A percentile compares a stretch with the other conserved stretches of the same genome.
Evolutionary conservation across 148 eudicot species (phyloP).

Genomic region (Cornus controversa): DNA sequence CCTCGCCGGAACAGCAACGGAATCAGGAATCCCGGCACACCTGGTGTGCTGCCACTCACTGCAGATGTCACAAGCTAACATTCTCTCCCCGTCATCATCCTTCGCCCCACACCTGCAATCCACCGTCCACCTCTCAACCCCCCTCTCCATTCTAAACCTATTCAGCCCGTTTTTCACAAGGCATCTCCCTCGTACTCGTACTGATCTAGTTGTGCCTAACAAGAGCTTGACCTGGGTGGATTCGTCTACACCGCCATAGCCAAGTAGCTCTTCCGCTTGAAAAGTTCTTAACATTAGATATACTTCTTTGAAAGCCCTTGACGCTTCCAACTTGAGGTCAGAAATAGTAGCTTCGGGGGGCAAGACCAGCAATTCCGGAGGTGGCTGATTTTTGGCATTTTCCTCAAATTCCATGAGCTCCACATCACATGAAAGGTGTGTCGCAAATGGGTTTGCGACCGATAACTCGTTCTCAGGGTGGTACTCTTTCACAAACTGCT

Average conservation of each 20-base stretch:
- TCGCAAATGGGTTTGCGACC: constrained; percentile 21
- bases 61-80: constrained; percentile 84
- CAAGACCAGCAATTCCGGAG: constrained; percentile 61
- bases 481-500: constrained; percentile 88
- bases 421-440: constrained; percentile 57
- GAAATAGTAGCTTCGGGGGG: constrained; percentile 59
- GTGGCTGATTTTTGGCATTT: constrained; percentile 42
- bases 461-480: constrained; percentile 36
- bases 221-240: constrained; percentile 77
- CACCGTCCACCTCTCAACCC: constrained; percentile 84
- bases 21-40: constrained; percentile 69
- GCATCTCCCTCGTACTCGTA: constrained; percentile 57
- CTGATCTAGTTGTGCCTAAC: constrained; percentile 44
- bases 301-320: constrained; percentile 74
- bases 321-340: constrained; percentile 72
- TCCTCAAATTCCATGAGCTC: constrained; percentile 52
- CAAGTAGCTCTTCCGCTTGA: constrained; percentile 69
- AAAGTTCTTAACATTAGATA: constrained; percentile 75
- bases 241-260: constrained; percentile 67
- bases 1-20: constrained; percentile 57
- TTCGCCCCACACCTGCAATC: constrained; percentile 84
- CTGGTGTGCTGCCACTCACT: constrained; percentile 95
- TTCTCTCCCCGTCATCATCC: constrained; percentile 95
- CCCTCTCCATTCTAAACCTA: constrained; percentile 74
- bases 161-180: constrained; percentile 45